Evolutionary conservation across 2,329 filamentous ascomycete genomes (phyloP).

Genomic region (Neophaeococcomyces aloes): DNA sequence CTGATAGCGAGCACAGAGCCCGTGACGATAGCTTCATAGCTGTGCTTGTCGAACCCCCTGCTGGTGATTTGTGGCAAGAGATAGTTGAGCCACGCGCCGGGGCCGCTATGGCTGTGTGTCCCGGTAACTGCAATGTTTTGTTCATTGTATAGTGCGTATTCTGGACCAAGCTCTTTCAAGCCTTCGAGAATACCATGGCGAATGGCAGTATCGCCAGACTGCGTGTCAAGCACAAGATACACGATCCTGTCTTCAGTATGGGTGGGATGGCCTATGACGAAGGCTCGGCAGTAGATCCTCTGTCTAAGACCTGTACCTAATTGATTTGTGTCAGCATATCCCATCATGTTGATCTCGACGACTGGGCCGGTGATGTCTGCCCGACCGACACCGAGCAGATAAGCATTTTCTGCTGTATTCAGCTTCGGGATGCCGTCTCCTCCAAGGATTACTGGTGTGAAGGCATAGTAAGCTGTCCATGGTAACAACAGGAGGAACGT

Average conservation of each 20-base stretch:
- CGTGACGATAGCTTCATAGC: slow-evolving; percentile 79
- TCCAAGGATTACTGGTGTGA: not conserved
- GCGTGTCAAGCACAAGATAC: slow-evolving; percentile 78
- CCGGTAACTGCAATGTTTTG: slow-evolving; percentile 82
- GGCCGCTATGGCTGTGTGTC: slow-evolving; percentile 86
- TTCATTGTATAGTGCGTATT: slow-evolving; percentile 64
- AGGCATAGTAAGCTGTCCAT: slow-evolving; percentile 3
- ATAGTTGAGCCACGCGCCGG: slow-evolving; percentile 90
- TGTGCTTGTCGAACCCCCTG: slow-evolving; percentile 74
- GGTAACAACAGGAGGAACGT: not conserved
- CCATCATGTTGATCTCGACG: slow-evolving; percentile 83
- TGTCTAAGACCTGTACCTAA: slow-evolving; percentile 75
- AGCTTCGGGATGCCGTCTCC: not conserved
- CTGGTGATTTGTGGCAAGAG: slow-evolving; percentile 83
- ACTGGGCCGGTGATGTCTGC: slow-evolving; percentile 70
- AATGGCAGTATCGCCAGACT: slow-evolving; percentile 80
- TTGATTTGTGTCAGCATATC: slow-evolving; percentile 80
- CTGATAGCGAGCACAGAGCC: slow-evolving; percentile 73
- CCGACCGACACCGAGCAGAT: slow-evolving; percentile 58
- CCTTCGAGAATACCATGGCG: slow-evolving; percentile 76
- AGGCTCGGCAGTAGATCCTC: slow-evolving; percentile 77
- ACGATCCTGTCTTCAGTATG: slow-evolving; percentile 63
- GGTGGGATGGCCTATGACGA: slow-evolving; percentile 64
- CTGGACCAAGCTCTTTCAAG: slow-evolving; percentile 55
- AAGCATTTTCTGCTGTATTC: slow-evolving; percentile 30